These are phyloP conservation scores for Talaromyces proteolyticus DNA, from an alignment of 495 filamentous ascomycete genomes.

Conservation along the genomic window DNA sequence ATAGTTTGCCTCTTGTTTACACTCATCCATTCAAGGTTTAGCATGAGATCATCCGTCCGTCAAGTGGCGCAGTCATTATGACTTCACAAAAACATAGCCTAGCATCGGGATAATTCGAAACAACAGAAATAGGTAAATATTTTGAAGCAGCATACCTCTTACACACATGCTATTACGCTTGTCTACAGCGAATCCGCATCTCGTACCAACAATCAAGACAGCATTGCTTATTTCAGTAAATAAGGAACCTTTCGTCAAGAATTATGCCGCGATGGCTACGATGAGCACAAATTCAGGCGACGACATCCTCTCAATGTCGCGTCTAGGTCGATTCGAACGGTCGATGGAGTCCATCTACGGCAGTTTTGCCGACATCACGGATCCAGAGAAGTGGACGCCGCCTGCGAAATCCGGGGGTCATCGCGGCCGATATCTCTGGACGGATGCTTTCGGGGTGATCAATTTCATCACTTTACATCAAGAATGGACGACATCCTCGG, in stretches of 20 bases:
- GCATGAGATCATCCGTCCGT: conserved; percentile 21
- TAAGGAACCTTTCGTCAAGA: background rate
- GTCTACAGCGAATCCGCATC: too few species aligned
- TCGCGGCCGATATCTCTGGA: conserved; percentile 63
- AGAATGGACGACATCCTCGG: conserved; percentile 25
- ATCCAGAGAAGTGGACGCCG: conserved; percentile 32
- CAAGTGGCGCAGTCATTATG: conserved; percentile 12
- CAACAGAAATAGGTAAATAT: too few species aligned
- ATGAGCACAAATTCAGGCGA: background rate
- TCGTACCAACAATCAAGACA: too few species aligned
- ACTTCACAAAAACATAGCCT: conserved; percentile 11
- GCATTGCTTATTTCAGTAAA: background rate
- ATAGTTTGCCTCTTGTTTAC: background rate
- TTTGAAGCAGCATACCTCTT: too few species aligned
- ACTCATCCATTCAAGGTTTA: background rate
- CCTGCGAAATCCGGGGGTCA: conserved; percentile 53
- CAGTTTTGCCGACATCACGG: conserved; percentile 20
- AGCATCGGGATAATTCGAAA: too few species aligned
- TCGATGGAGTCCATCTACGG: conserved; percentile 38
- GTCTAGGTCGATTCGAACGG: conserved; percentile 27
- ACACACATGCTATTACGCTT: too few species aligned
- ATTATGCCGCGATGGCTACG: background rate
- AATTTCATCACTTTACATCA: conserved; percentile 58
- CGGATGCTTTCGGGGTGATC: conserved; percentile 62
- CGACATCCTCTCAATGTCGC: background rate